Base-by-base conservation (phyloP, 73 alveolate species). In the Paramecium primaurelia region DNA sequence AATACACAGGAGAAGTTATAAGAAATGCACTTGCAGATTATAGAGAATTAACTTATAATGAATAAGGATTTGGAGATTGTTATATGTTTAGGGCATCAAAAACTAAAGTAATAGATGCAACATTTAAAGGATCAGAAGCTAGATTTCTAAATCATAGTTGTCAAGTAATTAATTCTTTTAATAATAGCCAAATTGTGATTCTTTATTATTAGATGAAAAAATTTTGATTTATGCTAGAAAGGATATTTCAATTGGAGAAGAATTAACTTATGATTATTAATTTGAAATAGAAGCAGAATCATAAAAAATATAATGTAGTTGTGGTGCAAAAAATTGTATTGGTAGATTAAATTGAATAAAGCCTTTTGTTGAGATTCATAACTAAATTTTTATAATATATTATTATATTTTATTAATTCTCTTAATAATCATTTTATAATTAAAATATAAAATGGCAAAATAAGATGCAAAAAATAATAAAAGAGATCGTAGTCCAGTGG, bases 21-120 rank as follows among this genome's bases (percentile, higher is more conserved):
- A 94, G 98, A 44, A 97, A 96, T 92, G 95, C 94, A 80, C 96
- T 97, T 75, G 99, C 99, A 7, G 99, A 98, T 90, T 93, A 93
- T 83, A 94, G 99, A 59, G 99, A 98, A 80, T 88, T 89, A 30
- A 95, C 92, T 59, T 98, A 98, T 85, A 97, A 96, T 86, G 94
- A 96, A 73, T 94, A 96, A 86, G 99, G 99, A 8, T 96, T 97
- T 94, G 99, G 99, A 7, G 99, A 98, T 93, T 98, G 99, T 86
- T 98, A 98, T 93, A 96, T 98, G 98, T 98, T 98, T 93, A 95
- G 99, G 86, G 95, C 98, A 25, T 98, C 97, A 68, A 95, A 96
- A 92, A 98, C 97, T 58, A 88, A 93, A 59, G 97, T 98, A 84
- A 97, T 98, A 16, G 99, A 98, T 95, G 99, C 99, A 3, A 98